These are phyloP conservation scores for Magnusiomyces magnusii DNA, from an alignment of 1,139 yeast species.

Conservation along the genomic window DNA sequence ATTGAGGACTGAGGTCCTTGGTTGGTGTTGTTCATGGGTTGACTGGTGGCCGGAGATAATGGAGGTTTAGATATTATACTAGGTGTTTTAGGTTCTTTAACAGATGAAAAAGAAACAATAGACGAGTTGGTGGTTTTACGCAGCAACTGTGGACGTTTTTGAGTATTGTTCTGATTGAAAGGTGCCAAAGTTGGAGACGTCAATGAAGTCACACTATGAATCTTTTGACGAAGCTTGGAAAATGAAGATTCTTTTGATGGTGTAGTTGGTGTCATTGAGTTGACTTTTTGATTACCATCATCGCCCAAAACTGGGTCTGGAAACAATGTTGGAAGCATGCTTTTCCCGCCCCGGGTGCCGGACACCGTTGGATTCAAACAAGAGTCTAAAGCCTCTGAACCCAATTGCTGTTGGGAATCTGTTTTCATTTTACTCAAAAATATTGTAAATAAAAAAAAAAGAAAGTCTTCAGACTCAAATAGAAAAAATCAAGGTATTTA, in stretches of 20 bases:
- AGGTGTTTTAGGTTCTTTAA: neutral
- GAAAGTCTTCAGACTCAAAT: neutral
- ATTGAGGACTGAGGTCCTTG: neutral
- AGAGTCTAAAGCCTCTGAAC: neutral
- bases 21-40: neutral
- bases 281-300: too few relatives aligned
- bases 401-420: neutral
- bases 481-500: too few relatives aligned
- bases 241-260: too few relatives aligned
- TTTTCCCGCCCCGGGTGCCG: neutral
- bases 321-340: neutral
- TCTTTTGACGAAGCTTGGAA: too few relatives aligned
- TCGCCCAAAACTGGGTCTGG: too few relatives aligned
- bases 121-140: slow-evolving; percentile 2
- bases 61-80: slow-evolving; percentile 6
- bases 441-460: too few relatives aligned
- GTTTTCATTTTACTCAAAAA: too few relatives aligned
- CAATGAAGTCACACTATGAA: too few relatives aligned
- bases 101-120: slow-evolving; percentile 4
- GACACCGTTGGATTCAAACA: neutral
- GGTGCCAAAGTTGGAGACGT: neutral
- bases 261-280: too few relatives aligned
- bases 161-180: neutral
- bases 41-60: neutral
- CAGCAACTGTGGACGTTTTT: neutral